These are phyloP conservation scores for Phytopythium mirpurense DNA, from an alignment of 352 stramenopile species.

Conservation along the genomic window DNA sequence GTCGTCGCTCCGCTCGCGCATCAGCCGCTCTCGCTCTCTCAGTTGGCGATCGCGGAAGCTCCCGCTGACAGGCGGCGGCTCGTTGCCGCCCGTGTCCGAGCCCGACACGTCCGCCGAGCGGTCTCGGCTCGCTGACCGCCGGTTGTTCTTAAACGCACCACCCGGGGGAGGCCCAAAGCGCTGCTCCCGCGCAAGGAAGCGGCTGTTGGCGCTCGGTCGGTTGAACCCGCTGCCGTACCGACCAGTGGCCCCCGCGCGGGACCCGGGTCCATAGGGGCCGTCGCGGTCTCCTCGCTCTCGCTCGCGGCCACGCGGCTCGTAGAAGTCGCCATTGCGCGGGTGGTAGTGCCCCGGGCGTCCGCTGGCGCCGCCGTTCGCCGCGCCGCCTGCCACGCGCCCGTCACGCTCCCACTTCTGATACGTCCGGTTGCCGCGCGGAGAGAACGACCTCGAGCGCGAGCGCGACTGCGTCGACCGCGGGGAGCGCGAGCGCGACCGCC, in stretches of 20 bases:
- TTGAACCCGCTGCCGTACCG: slow-evolving; percentile 7
- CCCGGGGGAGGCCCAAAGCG: slow-evolving; percentile 1
- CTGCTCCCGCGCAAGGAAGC: slow-evolving; percentile 4
- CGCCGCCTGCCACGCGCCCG: slow-evolving; percentile 8
- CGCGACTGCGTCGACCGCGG: slow-evolving; percentile 24
- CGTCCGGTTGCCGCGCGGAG: slow-evolving; percentile 43
- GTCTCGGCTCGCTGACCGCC: slow-evolving; percentile 39
- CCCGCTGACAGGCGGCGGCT: slow-evolving; percentile 10
- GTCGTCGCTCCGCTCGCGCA: slow-evolving; percentile 14
- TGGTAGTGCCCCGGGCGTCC: slow-evolving; percentile 20
- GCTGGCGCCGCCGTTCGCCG: slow-evolving; percentile 6
- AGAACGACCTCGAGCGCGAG: slow-evolving; percentile 59
- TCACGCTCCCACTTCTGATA: slow-evolving; percentile 33
- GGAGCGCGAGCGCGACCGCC: slow-evolving; percentile 29
- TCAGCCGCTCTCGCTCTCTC: slow-evolving; percentile 23
- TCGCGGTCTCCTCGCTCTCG: slow-evolving; percentile 26
- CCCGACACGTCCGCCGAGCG: slow-evolving; percentile 11
- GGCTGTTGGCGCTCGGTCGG: background rate
- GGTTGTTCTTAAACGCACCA: slow-evolving; percentile 4
- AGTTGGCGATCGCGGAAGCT: slow-evolving; percentile 34
- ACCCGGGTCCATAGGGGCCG: background rate
- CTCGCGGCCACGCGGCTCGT: slow-evolving; percentile 22
- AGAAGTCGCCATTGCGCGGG: slow-evolving; percentile 21
- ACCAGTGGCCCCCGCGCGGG: slow-evolving; percentile 15
- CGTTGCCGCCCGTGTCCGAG: slow-evolving; percentile 12